Conservation (phyloP, 148 eudicot species). For the Persicaria maculosa region DNA sequence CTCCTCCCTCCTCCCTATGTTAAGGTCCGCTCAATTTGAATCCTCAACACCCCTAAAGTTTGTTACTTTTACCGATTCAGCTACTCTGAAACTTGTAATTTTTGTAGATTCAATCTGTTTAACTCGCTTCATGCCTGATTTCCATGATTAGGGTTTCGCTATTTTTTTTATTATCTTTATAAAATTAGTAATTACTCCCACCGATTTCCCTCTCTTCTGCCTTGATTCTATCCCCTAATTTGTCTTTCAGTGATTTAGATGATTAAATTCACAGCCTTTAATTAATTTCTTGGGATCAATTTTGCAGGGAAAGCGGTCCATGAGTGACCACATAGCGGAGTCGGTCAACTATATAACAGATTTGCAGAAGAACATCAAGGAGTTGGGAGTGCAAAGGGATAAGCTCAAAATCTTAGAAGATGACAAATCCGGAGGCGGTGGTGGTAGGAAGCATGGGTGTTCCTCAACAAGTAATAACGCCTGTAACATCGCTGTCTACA, state of each 20-base stretch:
- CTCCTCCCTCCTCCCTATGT: conserved; percentile 58
- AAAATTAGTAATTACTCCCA: not conserved
- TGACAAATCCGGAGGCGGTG: too few relatives aligned
- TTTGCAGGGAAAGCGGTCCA: conserved; percentile 52
- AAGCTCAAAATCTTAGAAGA: conserved; percentile 16
- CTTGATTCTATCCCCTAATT: not conserved
- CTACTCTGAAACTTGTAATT: not conserved
- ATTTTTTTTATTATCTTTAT: not conserved
- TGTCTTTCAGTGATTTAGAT: not conserved
- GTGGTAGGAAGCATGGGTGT: not conserved
- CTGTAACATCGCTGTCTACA: conserved; percentile 12
- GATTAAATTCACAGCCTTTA: not conserved
- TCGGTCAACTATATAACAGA: conserved; percentile 49
- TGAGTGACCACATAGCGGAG: conserved; percentile 50
- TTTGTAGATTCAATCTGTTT: not conserved
- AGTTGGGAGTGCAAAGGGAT: conserved; percentile 32
- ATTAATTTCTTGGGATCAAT: not conserved
- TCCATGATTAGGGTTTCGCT: not conserved
- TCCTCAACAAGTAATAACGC: conserved; percentile 3
- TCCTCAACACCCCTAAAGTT: not conserved
- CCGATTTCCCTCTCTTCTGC: not conserved
- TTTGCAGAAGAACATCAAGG: conserved; percentile 37
- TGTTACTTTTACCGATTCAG: not conserved
- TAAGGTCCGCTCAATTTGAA: conserved; percentile 31
- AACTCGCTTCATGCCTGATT: not conserved